Base-by-base conservation (phyloP, 805 yeast genomes). In the Candida dendrica region DNA sequence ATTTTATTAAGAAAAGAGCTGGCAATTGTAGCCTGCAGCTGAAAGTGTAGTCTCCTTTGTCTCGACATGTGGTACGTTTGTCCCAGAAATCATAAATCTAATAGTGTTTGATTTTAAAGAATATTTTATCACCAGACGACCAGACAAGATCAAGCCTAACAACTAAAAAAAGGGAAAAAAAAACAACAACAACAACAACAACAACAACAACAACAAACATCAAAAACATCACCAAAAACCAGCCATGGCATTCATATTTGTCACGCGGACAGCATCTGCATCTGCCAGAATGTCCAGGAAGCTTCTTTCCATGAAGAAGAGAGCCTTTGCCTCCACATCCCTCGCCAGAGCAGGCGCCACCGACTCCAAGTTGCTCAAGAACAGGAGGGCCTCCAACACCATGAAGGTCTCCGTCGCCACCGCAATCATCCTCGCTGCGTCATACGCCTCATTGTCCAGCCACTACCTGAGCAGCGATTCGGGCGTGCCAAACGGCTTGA, bases 361-460 rank as follows among this genome's bases (percentile, higher is more conserved):
- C n/a, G 10, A 27, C 13, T 4, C 30, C 13, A 27, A 27, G 10
- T 27, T 13, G 4, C 30, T 22, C 39, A 24, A 26, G 17, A 24
- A 37, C 15, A 40, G 35, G 15, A 41, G 14, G 27, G 29, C 44
- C 9, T 40, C 38, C 42, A 48, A 40, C 38, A 56, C 51, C 14
- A 22, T 52, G 17, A 55, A 51, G 33, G 45, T 56, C 4, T 54
- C 59, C 10, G 37, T 55, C 6, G 55, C 72, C 1, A 49, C 60
- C 0, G 61, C 61, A 0, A 38, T 56, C 3, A 34, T 60, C 5
- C 41, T 58, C 11, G 56, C 59, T 3, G 53, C 61, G 4, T 51
- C 62, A 2, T 60, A 57, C 34, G 22, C 53, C 19, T 47, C 59
- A 1, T 26, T 60, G 1, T 53, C 57, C 16, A 44, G 45, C 8